A percentile compares a stretch with the other conserved stretches of the same genome.
phyloP scores from a whole-genome alignment of 495 filamentous ascomycete genomes.

The Geopyxis carbonaria region DNA sequence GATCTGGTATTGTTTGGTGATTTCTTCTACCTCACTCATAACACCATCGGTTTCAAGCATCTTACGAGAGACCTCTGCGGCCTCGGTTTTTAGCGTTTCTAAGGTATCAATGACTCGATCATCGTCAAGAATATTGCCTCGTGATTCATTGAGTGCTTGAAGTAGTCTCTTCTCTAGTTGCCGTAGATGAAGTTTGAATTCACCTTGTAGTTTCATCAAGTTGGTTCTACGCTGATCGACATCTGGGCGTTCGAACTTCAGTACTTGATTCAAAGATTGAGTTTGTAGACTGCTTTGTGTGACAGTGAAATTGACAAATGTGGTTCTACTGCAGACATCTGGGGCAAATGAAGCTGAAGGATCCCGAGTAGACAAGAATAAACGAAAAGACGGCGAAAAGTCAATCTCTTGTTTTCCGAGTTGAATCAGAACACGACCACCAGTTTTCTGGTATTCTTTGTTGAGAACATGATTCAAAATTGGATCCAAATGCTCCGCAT shows the following conservation, averaged over 20 bases:
- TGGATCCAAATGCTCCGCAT: constrained; percentile 91
- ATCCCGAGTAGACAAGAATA: constrained; percentile 90
- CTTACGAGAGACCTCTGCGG: constrained; percentile 86
- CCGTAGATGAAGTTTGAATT: constrained; percentile 92
- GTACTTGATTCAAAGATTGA: constrained; percentile 86
- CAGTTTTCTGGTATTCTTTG: constrained; percentile 99
- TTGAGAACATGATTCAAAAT: constrained; percentile 98
- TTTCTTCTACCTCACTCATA: constrained; percentile 90
- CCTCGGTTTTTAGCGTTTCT: constrained; percentile 94
- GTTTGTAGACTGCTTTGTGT: constrained; percentile 97
- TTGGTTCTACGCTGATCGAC: constrained; percentile 94
- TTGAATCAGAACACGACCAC: constrained; percentile 92
- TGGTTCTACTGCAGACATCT: constrained; percentile 93
- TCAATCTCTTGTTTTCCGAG: constrained; percentile 98
- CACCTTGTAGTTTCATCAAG: constrained; percentile 92
- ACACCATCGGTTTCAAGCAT: constrained; percentile 93
- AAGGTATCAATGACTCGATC: constrained; percentile 96
- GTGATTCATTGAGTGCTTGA: constrained; percentile 90
- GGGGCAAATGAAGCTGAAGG: constrained; percentile 94
- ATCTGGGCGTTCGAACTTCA: constrained; percentile 93
- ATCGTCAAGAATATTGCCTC: constrained; percentile 95
- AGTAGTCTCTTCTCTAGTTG: constrained; percentile 90
- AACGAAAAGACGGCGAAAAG: constrained; percentile 90
- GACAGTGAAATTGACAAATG: constrained; percentile 98
- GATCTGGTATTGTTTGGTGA: constrained; percentile 80